phyloP scores from a whole-genome alignment of 2,329 filamentous ascomycete genomes.

The Trichophyton schoenleinii region DNA sequence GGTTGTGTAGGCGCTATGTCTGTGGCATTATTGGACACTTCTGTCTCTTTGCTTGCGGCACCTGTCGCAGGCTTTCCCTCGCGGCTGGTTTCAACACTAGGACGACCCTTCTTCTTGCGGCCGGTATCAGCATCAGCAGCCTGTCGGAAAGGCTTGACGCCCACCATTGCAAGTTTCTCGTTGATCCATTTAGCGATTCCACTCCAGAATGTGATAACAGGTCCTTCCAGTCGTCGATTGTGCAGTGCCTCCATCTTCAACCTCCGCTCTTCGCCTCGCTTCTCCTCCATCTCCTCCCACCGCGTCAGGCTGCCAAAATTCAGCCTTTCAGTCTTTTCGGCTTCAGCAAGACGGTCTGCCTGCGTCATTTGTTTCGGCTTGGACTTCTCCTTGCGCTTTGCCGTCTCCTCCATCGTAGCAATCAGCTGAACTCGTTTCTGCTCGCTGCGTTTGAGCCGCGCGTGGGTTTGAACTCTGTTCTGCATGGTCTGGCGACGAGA shows the following conservation, averaged over 20 bases:
- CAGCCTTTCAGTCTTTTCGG: conserved; percentile 66
- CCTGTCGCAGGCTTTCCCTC: background rate
- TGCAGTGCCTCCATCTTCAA: conserved; percentile 78
- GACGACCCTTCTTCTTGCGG: conserved; percentile 7
- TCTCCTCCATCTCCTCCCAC: conserved; percentile 88
- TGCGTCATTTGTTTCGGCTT: conserved; percentile 79
- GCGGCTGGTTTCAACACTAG: background rate
- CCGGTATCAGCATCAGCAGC: conserved; percentile 25
- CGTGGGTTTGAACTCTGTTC: conserved; percentile 48
- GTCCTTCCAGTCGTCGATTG: conserved; percentile 72
- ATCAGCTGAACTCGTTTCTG: conserved; percentile 36
- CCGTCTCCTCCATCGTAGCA: conserved; percentile 49
- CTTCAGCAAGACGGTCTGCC: conserved; percentile 69
- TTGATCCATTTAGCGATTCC: conserved; percentile 74
- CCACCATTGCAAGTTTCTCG: conserved; percentile 59
- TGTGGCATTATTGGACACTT: background rate
- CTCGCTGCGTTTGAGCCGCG: conserved; percentile 37
- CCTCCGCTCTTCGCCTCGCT: conserved; percentile 69
- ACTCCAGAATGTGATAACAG: conserved; percentile 86
- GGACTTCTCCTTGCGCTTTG: conserved; percentile 53
- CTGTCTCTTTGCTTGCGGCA: background rate
- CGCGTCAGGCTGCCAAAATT: conserved; percentile 84
- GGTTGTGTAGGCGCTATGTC: background rate
- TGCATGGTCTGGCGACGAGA: conserved; percentile 50
- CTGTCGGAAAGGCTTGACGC: conserved; percentile 43